Evolutionary conservation across 306 rosid species (phyloP).

Genomic region (Nissolia schottii): DNA sequence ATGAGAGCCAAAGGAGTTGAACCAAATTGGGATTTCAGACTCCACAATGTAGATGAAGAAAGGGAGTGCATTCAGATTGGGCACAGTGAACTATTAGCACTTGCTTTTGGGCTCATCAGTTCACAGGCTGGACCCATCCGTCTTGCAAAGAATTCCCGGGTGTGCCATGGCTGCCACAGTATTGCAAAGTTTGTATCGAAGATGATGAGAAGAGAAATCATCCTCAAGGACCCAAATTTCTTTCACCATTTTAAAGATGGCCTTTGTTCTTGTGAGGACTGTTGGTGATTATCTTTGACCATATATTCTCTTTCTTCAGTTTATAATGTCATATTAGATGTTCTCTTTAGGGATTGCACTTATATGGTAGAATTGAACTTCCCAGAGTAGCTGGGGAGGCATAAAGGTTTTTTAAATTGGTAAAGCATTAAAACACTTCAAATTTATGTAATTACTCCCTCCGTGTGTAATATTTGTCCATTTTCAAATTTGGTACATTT

Average conservation of each 20-base stretch:
- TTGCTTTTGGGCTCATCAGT: conserved; percentile 64
- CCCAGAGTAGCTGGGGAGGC: background rate
- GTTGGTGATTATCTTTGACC: conserved; percentile 29
- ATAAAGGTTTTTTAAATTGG: background rate
- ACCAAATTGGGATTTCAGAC: conserved; percentile 39
- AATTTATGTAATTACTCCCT: no score
- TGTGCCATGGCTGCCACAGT: conserved; percentile 55
- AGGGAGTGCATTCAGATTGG: conserved; percentile 57
- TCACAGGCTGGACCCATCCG: conserved; percentile 45
- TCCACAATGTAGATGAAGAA: conserved; percentile 70
- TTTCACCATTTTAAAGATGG: conserved; percentile 71
- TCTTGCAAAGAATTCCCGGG: conserved; percentile 49
- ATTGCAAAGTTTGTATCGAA: conserved; percentile 50
- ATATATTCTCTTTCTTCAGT: background rate
- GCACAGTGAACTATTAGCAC: conserved; percentile 66
- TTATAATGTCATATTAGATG: background rate
- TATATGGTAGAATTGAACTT: background rate
- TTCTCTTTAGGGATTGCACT: background rate
- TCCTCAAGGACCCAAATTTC: conserved; percentile 55
- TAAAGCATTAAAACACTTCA: background rate
- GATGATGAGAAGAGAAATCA: conserved; percentile 46
- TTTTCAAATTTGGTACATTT: no score
- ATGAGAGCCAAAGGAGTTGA: conserved; percentile 42
- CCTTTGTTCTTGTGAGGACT: conserved; percentile 52
- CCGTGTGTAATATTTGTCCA: no score